These are phyloP conservation scores for Colletotrichum gigasporum DNA, from an alignment of 2,329 filamentous ascomycete species.

Conservation along the genomic window DNA sequence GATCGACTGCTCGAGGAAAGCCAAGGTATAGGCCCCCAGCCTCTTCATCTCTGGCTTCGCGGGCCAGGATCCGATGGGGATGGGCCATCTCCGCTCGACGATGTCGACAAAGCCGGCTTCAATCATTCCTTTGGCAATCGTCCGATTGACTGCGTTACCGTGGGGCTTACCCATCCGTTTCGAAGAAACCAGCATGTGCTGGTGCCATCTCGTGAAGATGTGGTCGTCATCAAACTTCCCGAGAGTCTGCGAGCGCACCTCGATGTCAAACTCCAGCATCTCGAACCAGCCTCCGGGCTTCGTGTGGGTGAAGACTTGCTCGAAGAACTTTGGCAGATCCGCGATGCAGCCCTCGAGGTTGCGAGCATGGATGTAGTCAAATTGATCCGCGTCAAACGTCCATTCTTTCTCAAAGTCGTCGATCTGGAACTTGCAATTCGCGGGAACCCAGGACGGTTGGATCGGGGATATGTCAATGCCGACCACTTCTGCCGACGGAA, in stretches of 20 bases:
- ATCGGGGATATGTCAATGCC: slow-evolving; percentile 67
- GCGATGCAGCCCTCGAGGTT: slow-evolving; percentile 62
- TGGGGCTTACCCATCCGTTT: not conserved
- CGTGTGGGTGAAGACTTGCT: not conserved
- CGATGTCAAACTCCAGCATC: not conserved
- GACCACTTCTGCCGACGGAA: slow-evolving; percentile 53
- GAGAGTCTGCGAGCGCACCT: not conserved
- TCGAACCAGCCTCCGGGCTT: not conserved
- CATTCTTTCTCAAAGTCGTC: slow-evolving; percentile 62
- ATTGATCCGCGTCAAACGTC: slow-evolving; percentile 56
- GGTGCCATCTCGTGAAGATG: not conserved
- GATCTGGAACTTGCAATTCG: slow-evolving; percentile 67
- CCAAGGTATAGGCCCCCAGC: slow-evolving; percentile 33
- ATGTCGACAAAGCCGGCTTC: slow-evolving; percentile 34
- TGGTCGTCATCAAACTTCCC: not conserved
- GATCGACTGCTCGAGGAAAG: slow-evolving; percentile 36
- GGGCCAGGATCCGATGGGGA: slow-evolving; percentile 32
- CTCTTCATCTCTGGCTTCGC: slow-evolving; percentile 20
- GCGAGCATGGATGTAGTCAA: slow-evolving; percentile 68
- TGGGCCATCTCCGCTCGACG: slow-evolving; percentile 26
- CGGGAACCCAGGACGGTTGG: slow-evolving; percentile 63
- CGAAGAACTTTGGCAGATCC: slow-evolving; percentile 63
- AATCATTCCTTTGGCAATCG: not conserved
- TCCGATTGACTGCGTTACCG: not conserved
- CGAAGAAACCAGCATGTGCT: not conserved